Conservation (phyloP, 441 rosid species). For the Hypseocharis bilobata region DNA sequence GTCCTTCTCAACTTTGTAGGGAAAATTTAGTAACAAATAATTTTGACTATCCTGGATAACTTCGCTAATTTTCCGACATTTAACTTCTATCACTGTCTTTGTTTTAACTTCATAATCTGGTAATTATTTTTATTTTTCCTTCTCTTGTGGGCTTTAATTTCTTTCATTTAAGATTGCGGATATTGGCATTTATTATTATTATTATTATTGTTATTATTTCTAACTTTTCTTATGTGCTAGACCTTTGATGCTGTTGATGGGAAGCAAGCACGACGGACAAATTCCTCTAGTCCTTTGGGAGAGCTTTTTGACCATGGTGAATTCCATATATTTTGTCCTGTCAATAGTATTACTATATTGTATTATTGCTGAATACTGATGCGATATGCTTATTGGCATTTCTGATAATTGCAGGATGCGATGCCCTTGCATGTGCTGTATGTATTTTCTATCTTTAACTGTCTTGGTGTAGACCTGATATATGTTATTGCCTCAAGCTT, state of each 20-base stretch:
- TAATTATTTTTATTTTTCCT: neutral
- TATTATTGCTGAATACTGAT: constrained; percentile 18
- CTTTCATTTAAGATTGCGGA: neutral
- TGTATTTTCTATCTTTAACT: constrained; percentile 24
- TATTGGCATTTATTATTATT: neutral
- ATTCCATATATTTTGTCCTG: constrained; percentile 16
- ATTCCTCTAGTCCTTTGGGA: constrained; percentile 84
- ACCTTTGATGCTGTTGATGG: constrained; percentile 99
- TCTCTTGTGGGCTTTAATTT: neutral
- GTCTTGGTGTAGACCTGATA: neutral
- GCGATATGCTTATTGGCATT: constrained; percentile 15
- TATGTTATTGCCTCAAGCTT: constrained; percentile 6
- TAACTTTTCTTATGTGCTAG: constrained; percentile 28
- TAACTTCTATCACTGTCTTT: neutral
- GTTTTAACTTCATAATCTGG: neutral
- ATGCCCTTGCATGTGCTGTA: constrained; percentile 98
- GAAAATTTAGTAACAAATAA: neutral
- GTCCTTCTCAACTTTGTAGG: neutral
- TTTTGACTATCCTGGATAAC: neutral
- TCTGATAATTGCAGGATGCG: constrained; percentile 57
- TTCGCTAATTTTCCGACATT: neutral
- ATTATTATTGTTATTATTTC: constrained; percentile 6
- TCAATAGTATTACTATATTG: constrained; percentile 3
- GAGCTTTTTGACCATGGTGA: constrained; percentile 97
- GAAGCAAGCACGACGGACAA: constrained; percentile 94